These are phyloP conservation scores for Suhomyces faveliae DNA, from an alignment of 805 yeast species.

Conservation along the genomic window DNA sequence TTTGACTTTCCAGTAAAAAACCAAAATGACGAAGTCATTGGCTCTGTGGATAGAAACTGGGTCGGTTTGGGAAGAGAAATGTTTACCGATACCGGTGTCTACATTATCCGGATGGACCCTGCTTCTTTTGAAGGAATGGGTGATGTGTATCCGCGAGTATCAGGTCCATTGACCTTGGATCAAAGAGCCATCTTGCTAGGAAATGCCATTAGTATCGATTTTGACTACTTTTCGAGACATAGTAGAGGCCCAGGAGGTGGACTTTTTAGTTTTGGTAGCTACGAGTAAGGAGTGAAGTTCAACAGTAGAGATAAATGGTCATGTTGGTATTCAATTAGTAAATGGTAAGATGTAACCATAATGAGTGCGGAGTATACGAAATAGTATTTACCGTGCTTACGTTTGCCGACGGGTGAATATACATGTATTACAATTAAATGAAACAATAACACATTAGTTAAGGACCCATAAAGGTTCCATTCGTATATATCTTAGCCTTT, in stretches of 20 bases:
- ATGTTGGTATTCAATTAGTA: too few species aligned
- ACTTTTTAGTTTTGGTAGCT: slow-evolving; percentile 37
- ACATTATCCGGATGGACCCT: slow-evolving; percentile 81
- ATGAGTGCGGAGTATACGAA: too few species aligned
- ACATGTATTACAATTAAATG: too few species aligned
- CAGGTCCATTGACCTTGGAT: slow-evolving; percentile 63
- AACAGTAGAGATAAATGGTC: too few species aligned
- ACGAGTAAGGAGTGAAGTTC: too few species aligned
- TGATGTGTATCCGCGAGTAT: slow-evolving; percentile 47
- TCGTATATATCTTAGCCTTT: too few species aligned
- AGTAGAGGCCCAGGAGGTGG: slow-evolving; percentile 53
- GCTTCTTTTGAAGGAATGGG: slow-evolving; percentile 60
- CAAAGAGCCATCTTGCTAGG: slow-evolving; percentile 85
- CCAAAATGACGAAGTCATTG: slow-evolving; percentile 57
- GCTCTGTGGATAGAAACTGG: slow-evolving; percentile 88
- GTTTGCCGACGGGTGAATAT: too few species aligned
- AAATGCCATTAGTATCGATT: slow-evolving; percentile 88
- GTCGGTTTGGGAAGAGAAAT: slow-evolving; percentile 91
- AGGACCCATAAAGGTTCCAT: not conserved
- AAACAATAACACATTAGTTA: not conserved
- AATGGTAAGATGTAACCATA: too few species aligned
- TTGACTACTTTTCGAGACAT: slow-evolving; percentile 95
- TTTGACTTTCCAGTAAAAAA: slow-evolving; percentile 81
- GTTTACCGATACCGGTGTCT: slow-evolving; percentile 93
- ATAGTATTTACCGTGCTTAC: too few species aligned